Percentiles rank a stretch among this genome's conserved stretches.
These are phyloP conservation scores for Ustilago cynodontis DNA, from an alignment of 1,284 basidiomycete genomes.

Conservation along the genomic window DNA sequence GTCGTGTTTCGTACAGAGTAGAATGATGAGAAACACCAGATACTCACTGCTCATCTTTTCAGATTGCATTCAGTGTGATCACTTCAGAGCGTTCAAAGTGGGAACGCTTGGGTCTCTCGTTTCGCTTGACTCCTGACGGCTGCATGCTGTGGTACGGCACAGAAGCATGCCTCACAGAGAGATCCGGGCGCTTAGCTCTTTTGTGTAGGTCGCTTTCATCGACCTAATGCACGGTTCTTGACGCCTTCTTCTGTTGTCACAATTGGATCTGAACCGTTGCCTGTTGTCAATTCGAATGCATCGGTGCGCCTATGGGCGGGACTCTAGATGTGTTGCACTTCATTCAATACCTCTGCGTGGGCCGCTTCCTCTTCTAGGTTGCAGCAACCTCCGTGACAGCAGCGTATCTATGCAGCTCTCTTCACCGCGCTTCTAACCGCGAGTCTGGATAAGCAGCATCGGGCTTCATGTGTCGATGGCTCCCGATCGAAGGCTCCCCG, in stretches of 20 bases:
- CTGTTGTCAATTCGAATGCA: not conserved
- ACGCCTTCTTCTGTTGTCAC: not conserved
- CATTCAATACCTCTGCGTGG: no score
- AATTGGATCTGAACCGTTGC: not conserved
- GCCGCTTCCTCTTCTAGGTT: no score
- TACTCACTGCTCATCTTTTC: no score
- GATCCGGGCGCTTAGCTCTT: slow-evolving; percentile 1
- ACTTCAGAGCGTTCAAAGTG: not conserved
- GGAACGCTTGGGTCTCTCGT: not conserved
- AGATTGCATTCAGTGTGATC: not conserved
- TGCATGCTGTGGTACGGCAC: not conserved
- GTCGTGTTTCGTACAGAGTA: not conserved
- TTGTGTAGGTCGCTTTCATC: not conserved
- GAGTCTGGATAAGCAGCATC: no score
- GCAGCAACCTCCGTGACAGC: no score
- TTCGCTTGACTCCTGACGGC: not conserved
- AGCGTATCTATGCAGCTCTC: no score
- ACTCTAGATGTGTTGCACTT: no score
- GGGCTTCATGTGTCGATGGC: no score
- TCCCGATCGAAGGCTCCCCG: no score
- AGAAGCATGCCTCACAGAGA: not conserved
- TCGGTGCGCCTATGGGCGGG: no score
- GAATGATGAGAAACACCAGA: not conserved
- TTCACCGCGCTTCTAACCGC: no score
- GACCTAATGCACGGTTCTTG: not conserved